Conservation (phyloP, 176 grass and related monocot species). For the Musa itinerans region DNA sequence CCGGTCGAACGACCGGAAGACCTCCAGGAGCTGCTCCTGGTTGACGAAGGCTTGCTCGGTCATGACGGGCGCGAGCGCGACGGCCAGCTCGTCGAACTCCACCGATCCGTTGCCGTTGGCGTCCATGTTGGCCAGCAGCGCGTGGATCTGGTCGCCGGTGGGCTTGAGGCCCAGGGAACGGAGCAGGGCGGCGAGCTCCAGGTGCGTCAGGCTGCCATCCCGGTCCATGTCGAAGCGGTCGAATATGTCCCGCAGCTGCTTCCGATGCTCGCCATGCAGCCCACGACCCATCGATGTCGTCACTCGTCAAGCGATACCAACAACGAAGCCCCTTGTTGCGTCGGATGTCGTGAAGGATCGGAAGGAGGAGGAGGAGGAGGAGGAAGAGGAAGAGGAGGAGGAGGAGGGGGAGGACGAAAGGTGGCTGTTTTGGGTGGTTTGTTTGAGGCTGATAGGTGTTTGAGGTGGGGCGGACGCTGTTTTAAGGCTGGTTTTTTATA, state of each 20-base stretch:
- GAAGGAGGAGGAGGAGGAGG: neutral
- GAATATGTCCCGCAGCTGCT: slow-evolving; percentile 10
- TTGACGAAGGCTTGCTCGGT: neutral
- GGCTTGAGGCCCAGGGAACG: slow-evolving; percentile 4
- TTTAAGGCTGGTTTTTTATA: no score
- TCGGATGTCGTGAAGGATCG: neutral
- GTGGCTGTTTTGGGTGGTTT: no score
- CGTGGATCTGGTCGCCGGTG: slow-evolving; percentile 3
- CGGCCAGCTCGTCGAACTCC: neutral
- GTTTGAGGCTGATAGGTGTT: no score
- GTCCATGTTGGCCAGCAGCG: slow-evolving; percentile 3
- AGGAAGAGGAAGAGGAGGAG: no score
- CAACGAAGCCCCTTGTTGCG: neutral
- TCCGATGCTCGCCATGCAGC: slow-evolving; percentile 1
- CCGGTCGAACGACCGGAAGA: slow-evolving; percentile 9
- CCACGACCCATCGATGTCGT: neutral
- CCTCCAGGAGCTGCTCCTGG: slow-evolving; percentile 4
- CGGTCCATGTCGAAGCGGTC: slow-evolving; percentile 4
- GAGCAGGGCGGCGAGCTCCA: slow-evolving; percentile 7
- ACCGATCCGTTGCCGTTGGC: neutral
- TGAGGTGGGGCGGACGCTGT: no score
- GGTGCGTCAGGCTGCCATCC: slow-evolving; percentile 10
- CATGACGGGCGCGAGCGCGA: neutral
- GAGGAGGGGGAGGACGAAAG: no score
- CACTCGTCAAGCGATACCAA: neutral